phyloP scores from a whole-genome alignment of 306 rosid genomes.

The Lithocarpus polystachyus region DNA sequence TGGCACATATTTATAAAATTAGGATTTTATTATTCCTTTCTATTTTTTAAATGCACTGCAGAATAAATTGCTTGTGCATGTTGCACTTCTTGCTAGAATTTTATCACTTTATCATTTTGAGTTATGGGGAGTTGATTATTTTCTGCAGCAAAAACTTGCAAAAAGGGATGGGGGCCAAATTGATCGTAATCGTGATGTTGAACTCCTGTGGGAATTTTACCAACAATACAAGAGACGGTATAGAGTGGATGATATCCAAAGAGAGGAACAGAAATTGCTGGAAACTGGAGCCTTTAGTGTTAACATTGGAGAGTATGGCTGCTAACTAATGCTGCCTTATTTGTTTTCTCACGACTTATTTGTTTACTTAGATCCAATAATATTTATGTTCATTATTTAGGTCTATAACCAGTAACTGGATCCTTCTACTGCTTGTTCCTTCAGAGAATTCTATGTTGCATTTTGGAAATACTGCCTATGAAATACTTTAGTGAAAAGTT shows the following conservation, averaged over 20 bases:
- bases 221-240: slow-evolving; percentile 62
- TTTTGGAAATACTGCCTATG: slow-evolving; percentile 4
- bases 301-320: slow-evolving; percentile 76
- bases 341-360: neutral
- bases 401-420: neutral
- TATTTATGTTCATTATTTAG: slow-evolving; percentile 9
- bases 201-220: slow-evolving; percentile 85
- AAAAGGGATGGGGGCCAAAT: slow-evolving; percentile 72
- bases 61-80: neutral
- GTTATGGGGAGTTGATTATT: slow-evolving; percentile 9
- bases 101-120: neutral
- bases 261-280: slow-evolving; percentile 69
- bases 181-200: slow-evolving; percentile 80
- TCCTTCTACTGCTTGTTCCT: neutral
- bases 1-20: slow-evolving; percentile 6
- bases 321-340: slow-evolving; percentile 4
- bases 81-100: neutral
- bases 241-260: slow-evolving; percentile 76
- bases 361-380: neutral
- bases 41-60: neutral
- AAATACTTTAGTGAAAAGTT: slow-evolving; percentile 7
- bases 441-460: neutral
- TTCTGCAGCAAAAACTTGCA: slow-evolving; percentile 80
- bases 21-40: neutral
- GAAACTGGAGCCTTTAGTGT: slow-evolving; percentile 85